phyloP scores from a whole-genome alignment of 1,284 basidiomycete genomes.

The Sanghuangporus sanghuang region DNA sequence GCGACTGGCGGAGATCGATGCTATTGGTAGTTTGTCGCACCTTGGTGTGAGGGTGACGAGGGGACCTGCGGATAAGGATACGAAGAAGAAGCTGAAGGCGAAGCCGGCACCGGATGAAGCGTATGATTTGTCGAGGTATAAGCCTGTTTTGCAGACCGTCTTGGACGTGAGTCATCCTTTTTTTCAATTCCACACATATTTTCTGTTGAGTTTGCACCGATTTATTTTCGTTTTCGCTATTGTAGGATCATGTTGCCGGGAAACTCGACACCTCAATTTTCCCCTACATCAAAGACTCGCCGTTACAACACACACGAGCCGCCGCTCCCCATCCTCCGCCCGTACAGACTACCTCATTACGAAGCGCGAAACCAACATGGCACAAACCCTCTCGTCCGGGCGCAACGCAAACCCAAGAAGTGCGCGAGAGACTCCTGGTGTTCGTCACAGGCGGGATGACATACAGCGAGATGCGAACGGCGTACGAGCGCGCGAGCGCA shows the following conservation, averaged over 20 bases:
- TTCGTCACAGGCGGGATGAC: slow-evolving; percentile 97
- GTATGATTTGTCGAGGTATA: slow-evolving; percentile 94
- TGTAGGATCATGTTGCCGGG: slow-evolving; percentile 75
- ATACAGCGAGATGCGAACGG: slow-evolving; percentile 90
- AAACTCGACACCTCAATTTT: slow-evolving; percentile 78
- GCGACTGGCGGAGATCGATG: slow-evolving; percentile 87
- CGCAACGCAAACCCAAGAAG: slow-evolving; percentile 34
- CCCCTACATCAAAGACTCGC: slow-evolving; percentile 89
- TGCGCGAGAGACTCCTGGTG: slow-evolving; percentile 79
- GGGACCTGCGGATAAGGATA: slow-evolving; percentile 70
- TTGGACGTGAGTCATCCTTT: slow-evolving; percentile 54
- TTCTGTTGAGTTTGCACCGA: slow-evolving; percentile 18
- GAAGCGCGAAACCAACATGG: slow-evolving; percentile 84
- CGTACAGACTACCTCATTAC: slow-evolving; percentile 65
- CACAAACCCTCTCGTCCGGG: slow-evolving; percentile 61
- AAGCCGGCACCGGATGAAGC: slow-evolving; percentile 74
- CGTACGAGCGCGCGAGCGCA: slow-evolving; percentile 72
- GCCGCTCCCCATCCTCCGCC: slow-evolving; percentile 34
- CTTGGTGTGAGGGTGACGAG: slow-evolving; percentile 81
- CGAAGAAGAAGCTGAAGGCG: slow-evolving; percentile 77
- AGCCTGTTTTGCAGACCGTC: slow-evolving; percentile 80
- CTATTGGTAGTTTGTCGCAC: slow-evolving; percentile 82
- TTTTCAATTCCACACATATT: background rate
- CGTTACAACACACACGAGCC: slow-evolving; percentile 43
- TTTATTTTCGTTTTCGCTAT: slow-evolving; percentile 13